Conservation (phyloP, 495 filamentous ascomycete genomes). For the Penicillium crystallinum region DNA sequence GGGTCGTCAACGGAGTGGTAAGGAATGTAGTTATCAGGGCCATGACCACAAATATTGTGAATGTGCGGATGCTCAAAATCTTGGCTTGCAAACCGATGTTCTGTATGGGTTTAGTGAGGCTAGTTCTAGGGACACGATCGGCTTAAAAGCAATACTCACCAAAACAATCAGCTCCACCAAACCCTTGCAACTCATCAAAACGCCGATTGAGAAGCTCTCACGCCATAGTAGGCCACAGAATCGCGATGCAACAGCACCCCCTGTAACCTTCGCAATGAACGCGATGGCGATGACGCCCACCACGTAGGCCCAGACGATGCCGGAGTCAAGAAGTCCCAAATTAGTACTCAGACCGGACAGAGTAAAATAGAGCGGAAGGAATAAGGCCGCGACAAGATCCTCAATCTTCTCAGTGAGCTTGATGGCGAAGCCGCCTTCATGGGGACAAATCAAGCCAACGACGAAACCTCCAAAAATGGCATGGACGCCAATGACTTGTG, state of each 20-base stretch:
- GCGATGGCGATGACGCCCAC: slow-evolving; percentile 77
- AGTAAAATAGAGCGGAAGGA: slow-evolving; percentile 93
- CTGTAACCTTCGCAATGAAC: slow-evolving; percentile 79
- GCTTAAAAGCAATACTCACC: slow-evolving; percentile 45
- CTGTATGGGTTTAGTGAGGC: slow-evolving; percentile 37
- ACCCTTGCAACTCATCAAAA: slow-evolving; percentile 97
- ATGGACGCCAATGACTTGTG: slow-evolving; percentile 86
- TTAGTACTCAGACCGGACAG: slow-evolving; percentile 88
- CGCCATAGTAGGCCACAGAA: slow-evolving; percentile 81
- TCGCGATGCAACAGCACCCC: slow-evolving; percentile 76
- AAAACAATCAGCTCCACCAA: slow-evolving; percentile 93
- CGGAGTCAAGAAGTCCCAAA: slow-evolving; percentile 75
- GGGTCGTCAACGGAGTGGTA: slow-evolving; percentile 76
- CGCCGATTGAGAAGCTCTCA: slow-evolving; percentile 86
- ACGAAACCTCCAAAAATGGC: slow-evolving; percentile 89
- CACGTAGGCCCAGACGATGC: slow-evolving; percentile 90
- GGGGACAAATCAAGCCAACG: slow-evolving; percentile 86
- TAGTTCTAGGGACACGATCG: neutral
- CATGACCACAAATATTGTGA: slow-evolving; percentile 99
- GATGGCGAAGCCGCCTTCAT: slow-evolving; percentile 91
- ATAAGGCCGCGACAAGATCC: slow-evolving; percentile 82
- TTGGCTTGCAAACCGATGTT: slow-evolving; percentile 93
- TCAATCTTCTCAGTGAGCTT: slow-evolving; percentile 95
- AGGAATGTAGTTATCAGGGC: slow-evolving; percentile 87
- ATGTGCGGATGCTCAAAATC: slow-evolving; percentile 80